Base-by-base conservation (phyloP, 2,329 filamentous ascomycete genomes). In the Colletotrichum liriopes region DNA sequence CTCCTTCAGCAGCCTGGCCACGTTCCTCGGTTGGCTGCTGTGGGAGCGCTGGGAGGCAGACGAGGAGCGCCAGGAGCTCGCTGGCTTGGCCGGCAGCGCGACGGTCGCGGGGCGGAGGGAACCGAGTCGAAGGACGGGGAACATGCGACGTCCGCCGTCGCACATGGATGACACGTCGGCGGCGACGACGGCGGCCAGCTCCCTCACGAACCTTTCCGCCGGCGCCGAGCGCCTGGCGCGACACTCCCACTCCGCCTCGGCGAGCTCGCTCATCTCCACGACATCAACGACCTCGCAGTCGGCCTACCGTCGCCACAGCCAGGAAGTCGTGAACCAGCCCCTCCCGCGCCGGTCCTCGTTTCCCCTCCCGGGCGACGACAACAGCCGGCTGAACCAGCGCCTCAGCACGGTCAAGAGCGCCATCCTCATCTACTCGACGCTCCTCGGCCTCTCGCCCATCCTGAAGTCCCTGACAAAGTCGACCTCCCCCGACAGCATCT, bases 401-500 rank as follows among this genome's bases (percentile, higher is more conserved):
- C 78, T 98, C 5, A 91, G 93, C 43, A 98, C 96, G 0, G 91
- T 95, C 76, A 98, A 98, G 83, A 98, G 95, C 0, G 95, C 95
- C 0, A 86, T 97, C 47, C 88, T 98, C 61, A 98, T 98, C 77
- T 98, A 97, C 84, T 97, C 93, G 76, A 95, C 95, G 5, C 88
- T 99, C 18, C 90, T 98, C 4, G 96, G 96, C 14, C 88, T 99
- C 5, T 97, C 94, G 52, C 96, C 96, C 0, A 98, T 99, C 75
- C 90, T 99, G 73, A 98, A 98, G 82, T 98, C 95, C 1, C 89
- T 99, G n/a, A 99, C 96, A 0, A 90, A 90, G 62, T 98, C 95
- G 6, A 98, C 96, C 5, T 96, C 94, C 9, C 93, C 91, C 67
- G 96, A 99, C 86, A 96, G 93, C 54, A 99, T 99, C 80, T 99